Percentiles rank a stretch among this genome's conserved stretches.
phyloP scores from a whole-genome alignment of 2,329 filamentous ascomycete genomes.

The Aureobasidium leucospermi region DNA sequence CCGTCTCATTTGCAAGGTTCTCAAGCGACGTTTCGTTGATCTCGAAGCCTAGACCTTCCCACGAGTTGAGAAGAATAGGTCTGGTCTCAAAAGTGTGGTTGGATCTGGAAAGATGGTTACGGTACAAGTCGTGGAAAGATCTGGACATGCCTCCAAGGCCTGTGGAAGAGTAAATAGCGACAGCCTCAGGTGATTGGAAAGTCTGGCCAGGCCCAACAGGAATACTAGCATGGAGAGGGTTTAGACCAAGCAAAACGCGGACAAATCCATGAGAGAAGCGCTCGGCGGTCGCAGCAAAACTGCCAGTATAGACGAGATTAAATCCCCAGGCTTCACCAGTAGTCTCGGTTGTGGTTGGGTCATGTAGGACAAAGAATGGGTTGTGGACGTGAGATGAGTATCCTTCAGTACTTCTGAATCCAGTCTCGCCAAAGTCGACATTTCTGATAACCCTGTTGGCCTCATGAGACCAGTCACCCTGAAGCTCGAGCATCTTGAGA shows the following conservation, averaged over 20 bases:
- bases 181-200: constrained; percentile 55
- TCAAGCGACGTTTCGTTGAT: constrained; percentile 52
- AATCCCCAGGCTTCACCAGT: constrained; percentile 58
- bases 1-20: constrained; percentile 48
- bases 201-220: constrained; percentile 48
- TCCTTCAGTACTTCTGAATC: constrained; percentile 54
- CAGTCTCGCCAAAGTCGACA: constrained; percentile 48
- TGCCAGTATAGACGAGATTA: constrained; percentile 58
- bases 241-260: constrained; percentile 53
- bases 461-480: constrained; percentile 58
- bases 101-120: constrained; percentile 53
- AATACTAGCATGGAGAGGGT: constrained; percentile 55
- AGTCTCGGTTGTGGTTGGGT: constrained; percentile 52
- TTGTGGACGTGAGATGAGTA: constrained; percentile 60
- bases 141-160: constrained; percentile 57
- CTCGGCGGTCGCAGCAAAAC: constrained; percentile 55
- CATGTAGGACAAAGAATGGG: constrained; percentile 53
- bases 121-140: constrained; percentile 54
- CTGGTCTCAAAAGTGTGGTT: constrained; percentile 46
- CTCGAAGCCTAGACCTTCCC: constrained; percentile 56
- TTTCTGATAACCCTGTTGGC: constrained; percentile 47
- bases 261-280: constrained; percentile 56
- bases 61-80: constrained; percentile 56
- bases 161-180: constrained; percentile 52
- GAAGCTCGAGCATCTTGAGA: constrained; percentile 54